Evolutionary conservation across 2,329 filamentous ascomycete genomes (phyloP), one percentile per base, ranked within the genome.

Genomic region (Cytospora paraplurivora): DNA sequence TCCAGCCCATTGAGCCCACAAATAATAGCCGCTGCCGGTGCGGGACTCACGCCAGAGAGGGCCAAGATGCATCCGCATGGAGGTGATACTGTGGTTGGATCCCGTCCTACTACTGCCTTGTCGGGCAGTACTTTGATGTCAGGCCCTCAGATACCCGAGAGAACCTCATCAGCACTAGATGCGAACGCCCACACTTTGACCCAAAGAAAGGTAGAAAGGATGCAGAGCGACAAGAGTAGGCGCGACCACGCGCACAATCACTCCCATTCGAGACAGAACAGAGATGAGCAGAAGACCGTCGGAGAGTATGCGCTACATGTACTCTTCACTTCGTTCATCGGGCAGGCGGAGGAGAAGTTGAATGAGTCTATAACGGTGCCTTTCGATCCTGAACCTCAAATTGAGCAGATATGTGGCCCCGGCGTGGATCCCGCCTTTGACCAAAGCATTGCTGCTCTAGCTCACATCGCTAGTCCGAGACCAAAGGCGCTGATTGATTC

Each of bases 291-390:
- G 68, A 96, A 94, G 76, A 97, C 93, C 0, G 93, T 97, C n/a
- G 93, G 93, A 62, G 95, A 99, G 80, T 98, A 97, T 84, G 95
- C 95, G 21, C 81, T 99, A 66, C 94, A 98, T 76, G 94, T 98
- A 70, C 81, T 99, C 51, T 97, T 98, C 77, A 98, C 95, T 68
- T 93, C 93, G 66, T 99, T 99, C 77, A 95, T 98, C 72, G 90
- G 91, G 17, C 91, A 96, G 74, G 95, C 95, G n/a, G 95, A 99
- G 75, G 91, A 95, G 68, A 97, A 97, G 77, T 90, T 99, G 68
- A 93, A 91, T 69, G 89, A 92, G 70, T 97, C 92, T 73, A 89
- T 97, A 70, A 88, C 89, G 57, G 86, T 90, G 50, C 85, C 92
- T 8, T 88, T 91, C 68, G 90, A 94, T 62, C 87, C 89, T 3